Evolutionary conservation across 768 basidiomycete genomes (phyloP).

Genomic region (Dacryopinax spathularia): DNA sequence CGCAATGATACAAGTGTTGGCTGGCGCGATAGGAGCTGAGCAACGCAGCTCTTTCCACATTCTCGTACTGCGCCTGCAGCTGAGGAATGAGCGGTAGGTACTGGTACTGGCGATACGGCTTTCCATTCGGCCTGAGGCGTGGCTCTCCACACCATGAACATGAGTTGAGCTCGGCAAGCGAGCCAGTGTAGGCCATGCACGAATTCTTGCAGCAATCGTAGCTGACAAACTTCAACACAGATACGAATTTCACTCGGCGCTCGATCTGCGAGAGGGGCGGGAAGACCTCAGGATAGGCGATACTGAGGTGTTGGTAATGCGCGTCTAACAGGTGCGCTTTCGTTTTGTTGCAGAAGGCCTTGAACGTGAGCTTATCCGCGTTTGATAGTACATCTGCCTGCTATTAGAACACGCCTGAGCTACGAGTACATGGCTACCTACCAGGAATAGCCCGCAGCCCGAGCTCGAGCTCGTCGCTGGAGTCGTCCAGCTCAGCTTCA

Average conservation of each 20-base stretch:
- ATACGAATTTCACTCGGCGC: too few relatives aligned
- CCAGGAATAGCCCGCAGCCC: too few relatives aligned
- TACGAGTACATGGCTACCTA: too few relatives aligned
- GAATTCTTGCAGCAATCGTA: constrained; percentile 34
- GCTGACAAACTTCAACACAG: too few relatives aligned
- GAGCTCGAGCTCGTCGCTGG: too few relatives aligned
- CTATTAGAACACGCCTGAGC: too few relatives aligned
- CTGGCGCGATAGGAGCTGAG: constrained; percentile 19
- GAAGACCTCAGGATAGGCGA: too few relatives aligned
- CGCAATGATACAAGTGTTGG: not conserved
- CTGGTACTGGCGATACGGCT: constrained; percentile 20
- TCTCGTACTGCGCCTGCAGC: constrained; percentile 20
- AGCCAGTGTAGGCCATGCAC: constrained; percentile 29
- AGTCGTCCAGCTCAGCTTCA: too few relatives aligned
- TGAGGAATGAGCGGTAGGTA: constrained; percentile 31
- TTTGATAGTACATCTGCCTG: not conserved
- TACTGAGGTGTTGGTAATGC: too few relatives aligned
- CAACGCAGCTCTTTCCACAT: constrained; percentile 13
- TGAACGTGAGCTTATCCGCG: not conserved
- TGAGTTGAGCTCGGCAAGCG: constrained; percentile 15
- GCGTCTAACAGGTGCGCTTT: not conserved
- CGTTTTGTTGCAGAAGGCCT: not conserved
- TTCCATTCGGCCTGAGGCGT: constrained; percentile 15
- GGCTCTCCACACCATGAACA: constrained; percentile 30
- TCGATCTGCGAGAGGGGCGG: too few relatives aligned